Evolutionary conservation across 2,329 filamentous ascomycete species (phyloP), one percentile per base, ranked within the genome.

Genomic region (Pseudogymnoascus sp.): DNA sequence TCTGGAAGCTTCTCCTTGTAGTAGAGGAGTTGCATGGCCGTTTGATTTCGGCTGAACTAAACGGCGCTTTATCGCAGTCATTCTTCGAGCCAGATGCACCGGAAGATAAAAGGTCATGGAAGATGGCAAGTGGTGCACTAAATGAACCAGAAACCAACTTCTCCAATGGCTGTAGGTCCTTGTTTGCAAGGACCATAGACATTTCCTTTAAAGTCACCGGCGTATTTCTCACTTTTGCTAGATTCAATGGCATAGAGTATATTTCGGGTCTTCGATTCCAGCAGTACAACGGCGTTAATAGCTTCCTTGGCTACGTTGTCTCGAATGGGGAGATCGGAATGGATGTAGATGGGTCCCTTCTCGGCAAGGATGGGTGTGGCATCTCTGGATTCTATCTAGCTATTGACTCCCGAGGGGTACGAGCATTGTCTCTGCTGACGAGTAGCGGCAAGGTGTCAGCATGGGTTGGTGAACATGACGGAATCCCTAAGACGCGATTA

Each of bases 181-280:
- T 58, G 14, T 58, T 33, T 22, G n/a, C 14, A 23, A 58, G 35
- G 55, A 58, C 35, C 12, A 9, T 58, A 33, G 35, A 25, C n/a
- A 33, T 58, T 14, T 22, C 55, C 16, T 22, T 9, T 3, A 7
- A 58, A 14, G 16, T 58, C 12, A 22, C 28, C 11, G 55, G 16
- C n/a, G 22, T 58, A 33, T 35, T 22, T 23, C 14, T 58, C 16
- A 35, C 28, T 28, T 58, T 58, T n/a, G 35, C 22, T 33, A 38
- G 35, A 22, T 33, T 58, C 28, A 58, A 58, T 16, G n/a, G 55
- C 16, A 58, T 8, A 14, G 5, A 22, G 28, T 58, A 35, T 38
- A 8, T 58, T 35, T 58, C 55, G 12, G 55, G 55, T 16, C 12
- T 58, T 58, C 55, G 55, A 35, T 58, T 58, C 8, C 55, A 58